phyloP scores from a whole-genome alignment of 106 monocot genomes.

The Xerophyta viscosa region DNA sequence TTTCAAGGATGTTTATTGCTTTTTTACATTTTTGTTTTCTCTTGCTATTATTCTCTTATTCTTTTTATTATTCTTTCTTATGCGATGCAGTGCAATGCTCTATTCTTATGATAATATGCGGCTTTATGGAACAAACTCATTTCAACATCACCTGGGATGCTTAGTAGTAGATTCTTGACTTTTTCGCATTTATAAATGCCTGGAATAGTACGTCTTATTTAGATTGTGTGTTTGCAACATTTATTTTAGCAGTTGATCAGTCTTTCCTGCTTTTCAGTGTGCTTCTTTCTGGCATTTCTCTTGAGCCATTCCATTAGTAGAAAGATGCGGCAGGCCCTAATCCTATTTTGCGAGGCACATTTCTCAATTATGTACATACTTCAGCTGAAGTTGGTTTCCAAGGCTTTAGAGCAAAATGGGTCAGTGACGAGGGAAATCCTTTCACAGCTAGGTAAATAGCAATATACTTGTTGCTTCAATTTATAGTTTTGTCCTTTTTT shows the following conservation, averaged over 20 bases:
- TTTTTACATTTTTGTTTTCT: no score
- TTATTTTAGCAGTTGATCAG: no score
- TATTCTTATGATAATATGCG: no score
- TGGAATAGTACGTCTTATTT: neutral
- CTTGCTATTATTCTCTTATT: no score
- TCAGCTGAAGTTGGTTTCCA: conserved; percentile 74
- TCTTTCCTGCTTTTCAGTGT: conserved; percentile 45
- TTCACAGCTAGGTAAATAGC: conserved; percentile 58
- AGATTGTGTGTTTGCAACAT: no score
- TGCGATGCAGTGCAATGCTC: no score
- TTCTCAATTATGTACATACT: conserved; percentile 79
- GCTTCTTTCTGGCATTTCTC: conserved; percentile 73
- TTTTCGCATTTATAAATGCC: neutral
- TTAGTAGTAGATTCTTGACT: neutral
- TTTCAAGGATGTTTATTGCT: no score
- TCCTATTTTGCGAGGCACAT: conserved; percentile 82
- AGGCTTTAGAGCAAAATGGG: conserved; percentile 43
- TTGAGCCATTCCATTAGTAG: conserved; percentile 68
- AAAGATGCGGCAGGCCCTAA: conserved; percentile 64
- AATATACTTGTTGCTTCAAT: neutral
- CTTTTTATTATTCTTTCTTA: no score
- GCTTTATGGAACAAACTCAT: no score
- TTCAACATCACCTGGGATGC: neutral
- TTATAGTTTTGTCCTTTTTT: no score
- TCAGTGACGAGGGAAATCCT: conserved; percentile 48